Conservation (phyloP, 768 basidiomycete genomes). For the Pilatotrama ljubarskyi region DNA sequence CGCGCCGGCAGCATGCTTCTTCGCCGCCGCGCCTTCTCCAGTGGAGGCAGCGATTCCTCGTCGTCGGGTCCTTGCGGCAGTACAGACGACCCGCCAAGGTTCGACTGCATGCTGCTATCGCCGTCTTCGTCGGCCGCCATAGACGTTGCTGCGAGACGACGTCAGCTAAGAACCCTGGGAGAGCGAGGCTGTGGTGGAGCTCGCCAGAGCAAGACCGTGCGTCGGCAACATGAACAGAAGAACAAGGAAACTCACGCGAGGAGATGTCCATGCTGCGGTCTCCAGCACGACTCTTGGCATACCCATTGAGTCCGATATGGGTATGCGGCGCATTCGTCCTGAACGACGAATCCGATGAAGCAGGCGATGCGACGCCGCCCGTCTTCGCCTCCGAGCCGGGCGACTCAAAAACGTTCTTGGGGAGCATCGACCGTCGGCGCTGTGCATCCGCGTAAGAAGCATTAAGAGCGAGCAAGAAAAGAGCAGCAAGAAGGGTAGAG, state of each 20-base stretch:
- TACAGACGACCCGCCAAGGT: constrained; percentile 19
- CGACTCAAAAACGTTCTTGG: constrained; percentile 46
- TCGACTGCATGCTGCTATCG: constrained; percentile 17
- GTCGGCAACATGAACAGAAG: background rate
- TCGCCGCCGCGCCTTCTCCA: constrained; percentile 65
- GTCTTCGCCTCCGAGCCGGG: constrained; percentile 3
- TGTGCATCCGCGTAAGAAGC: constrained; percentile 29
- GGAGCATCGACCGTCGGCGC: constrained; percentile 76
- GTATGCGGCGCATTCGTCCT: background rate
- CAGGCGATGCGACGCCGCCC: background rate
- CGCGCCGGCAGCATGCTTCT: constrained; percentile 33
- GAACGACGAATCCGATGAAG: constrained; percentile 8
- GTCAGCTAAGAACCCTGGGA: too few relatives aligned
- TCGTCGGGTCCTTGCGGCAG: constrained; percentile 35
- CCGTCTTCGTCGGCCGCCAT: constrained; percentile 9
- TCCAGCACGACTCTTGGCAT: background rate
- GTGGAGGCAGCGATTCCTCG: constrained; percentile 57
- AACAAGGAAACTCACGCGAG: constrained; percentile 19
- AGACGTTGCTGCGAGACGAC: constrained; percentile 30
- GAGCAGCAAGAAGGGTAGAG: background rate
- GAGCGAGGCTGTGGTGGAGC: too few relatives aligned
- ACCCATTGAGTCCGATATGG: background rate
- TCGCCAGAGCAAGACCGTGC: too few relatives aligned
- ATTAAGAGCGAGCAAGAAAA: too few relatives aligned
- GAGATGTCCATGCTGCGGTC: constrained; percentile 8